phyloP scores from a whole-genome alignment of 2,329 filamentous ascomycete genomes.

The Amauroascus verrucosus region DNA sequence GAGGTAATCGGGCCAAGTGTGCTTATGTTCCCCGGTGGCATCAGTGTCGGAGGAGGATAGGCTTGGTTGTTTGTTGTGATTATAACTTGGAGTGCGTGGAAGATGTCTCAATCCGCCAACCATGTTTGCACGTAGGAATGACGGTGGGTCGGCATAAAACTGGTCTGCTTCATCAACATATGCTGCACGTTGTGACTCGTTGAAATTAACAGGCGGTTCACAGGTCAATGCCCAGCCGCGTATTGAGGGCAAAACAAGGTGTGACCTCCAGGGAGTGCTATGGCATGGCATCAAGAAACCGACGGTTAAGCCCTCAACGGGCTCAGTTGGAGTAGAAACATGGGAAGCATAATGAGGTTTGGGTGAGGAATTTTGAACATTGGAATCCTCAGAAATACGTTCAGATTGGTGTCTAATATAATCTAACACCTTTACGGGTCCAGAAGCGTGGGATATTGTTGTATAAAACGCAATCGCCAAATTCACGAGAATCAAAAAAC shows the following conservation, averaged over 20 bases:
- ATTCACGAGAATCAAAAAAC: constrained; percentile 55
- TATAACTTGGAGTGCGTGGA: constrained; percentile 29
- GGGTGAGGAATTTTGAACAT: constrained; percentile 13
- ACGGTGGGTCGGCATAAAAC: constrained; percentile 61
- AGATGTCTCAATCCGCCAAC: constrained; percentile 28
- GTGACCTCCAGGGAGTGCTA: constrained; percentile 86
- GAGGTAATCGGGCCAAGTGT: constrained; percentile 41
- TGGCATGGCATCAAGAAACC: constrained; percentile 94
- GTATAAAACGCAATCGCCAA: constrained; percentile 62
- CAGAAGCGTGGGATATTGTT: constrained; percentile 67
- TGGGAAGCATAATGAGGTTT: constrained; percentile 3
- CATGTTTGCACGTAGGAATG: constrained; percentile 51
- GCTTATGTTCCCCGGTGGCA: constrained; percentile 15
- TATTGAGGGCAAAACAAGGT: constrained; percentile 65
- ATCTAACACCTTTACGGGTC: constrained; percentile 61
- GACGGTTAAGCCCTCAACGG: constrained; percentile 39
- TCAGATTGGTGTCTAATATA: constrained; percentile 69
- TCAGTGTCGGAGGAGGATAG: not conserved
- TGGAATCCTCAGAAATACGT: constrained; percentile 35
- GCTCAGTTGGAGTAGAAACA: constrained; percentile 14
- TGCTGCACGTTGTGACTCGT: constrained; percentile 46
- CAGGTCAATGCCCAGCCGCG: constrained; percentile 78
- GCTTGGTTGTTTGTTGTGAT: constrained; percentile 8
- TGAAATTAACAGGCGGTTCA: constrained; percentile 70
- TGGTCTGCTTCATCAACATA: constrained; percentile 87